These are phyloP conservation scores for Fusarium tricinctum DNA, from an alignment of 2,329 filamentous ascomycete genomes.

Conservation along the genomic window DNA sequence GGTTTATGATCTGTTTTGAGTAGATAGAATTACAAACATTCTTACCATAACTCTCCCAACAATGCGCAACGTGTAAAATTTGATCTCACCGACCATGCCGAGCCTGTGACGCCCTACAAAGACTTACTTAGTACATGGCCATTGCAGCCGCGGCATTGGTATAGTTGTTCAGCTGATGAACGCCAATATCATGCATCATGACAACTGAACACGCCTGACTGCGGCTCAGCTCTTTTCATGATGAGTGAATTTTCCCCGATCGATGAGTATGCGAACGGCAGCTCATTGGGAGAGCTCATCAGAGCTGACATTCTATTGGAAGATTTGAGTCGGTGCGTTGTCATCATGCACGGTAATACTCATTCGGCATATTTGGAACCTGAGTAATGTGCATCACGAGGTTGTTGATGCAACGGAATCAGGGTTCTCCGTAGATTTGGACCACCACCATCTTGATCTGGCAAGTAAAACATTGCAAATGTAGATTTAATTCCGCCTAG, in stretches of 20 bases:
- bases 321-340: slow-evolving; percentile 17
- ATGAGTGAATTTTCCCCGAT: slow-evolving; percentile 1
- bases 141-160: neutral
- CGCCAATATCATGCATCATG: slow-evolving; percentile 15
- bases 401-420: slow-evolving; percentile 16
- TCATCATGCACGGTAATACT: slow-evolving; percentile 32
- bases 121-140: neutral
- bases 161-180: slow-evolving; percentile 4
- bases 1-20: slow-evolving; percentile 10
- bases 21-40: slow-evolving; percentile 14
- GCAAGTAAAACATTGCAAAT: slow-evolving; percentile 1
- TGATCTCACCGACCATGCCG: neutral
- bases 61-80: neutral
- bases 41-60: neutral
- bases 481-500: neutral
- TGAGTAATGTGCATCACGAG: slow-evolving; percentile 26
- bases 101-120: neutral
- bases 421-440: slow-evolving; percentile 16
- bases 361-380: slow-evolving; percentile 19
- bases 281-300: neutral
- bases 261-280: slow-evolving; percentile 10
- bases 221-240: slow-evolving; percentile 20
- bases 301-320: slow-evolving; percentile 12
- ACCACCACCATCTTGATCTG: neutral
- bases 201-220: slow-evolving; percentile 13